Evolutionary conservation across 2,329 filamentous ascomycete species (phyloP), one percentile per base, ranked within the genome.

Genomic region (Colletotrichum sublineola): DNA sequence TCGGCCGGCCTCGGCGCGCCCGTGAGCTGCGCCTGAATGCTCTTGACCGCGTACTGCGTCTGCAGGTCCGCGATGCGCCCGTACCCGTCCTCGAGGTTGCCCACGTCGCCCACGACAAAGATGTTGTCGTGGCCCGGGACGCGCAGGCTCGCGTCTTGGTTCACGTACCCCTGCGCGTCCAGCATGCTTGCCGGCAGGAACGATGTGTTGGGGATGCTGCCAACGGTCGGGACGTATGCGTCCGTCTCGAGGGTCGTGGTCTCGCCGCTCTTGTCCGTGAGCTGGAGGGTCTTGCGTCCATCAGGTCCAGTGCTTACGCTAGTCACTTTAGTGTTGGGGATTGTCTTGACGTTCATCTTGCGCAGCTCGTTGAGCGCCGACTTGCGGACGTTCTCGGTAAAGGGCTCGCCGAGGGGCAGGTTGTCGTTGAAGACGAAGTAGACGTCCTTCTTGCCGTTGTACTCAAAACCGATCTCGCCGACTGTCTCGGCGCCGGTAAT

Each of bases 401-500:
- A 70, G 3, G 77, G 74, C 3, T 78, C 58, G 50, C 20, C 57
- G 33, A 87, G 79, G 1, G 87, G 85, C 8, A 86, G 78, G 0
- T 77, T 74, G 7, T 81, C 79, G 20, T 77, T 77, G 65, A 83
- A 80, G 58, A 87, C 75, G 52, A 87, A 81, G 63, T 84, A 82
- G 65, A 88, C 81, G 44, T 86, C 79, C 80, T 89, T 89, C 29
- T 76, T 78, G 40, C 83, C 81, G 24, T 78, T 76, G 75, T 86
- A 89, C 75, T 83, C 82, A 24, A 81, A 82, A 11, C 82, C 87
- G 36, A 89, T 82, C 79, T 89, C 87, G 50, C 84, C 87, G 5
- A 83, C 84, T 11, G 85, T 80, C 78, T 89, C 87, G 42, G 85
- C 78, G 31, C 87, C 87, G 0, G 86, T 89, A 29, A 81, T 60